Conservation (phyloP, 2,329 filamentous ascomycete species). For the Metarhizium rileyi region DNA sequence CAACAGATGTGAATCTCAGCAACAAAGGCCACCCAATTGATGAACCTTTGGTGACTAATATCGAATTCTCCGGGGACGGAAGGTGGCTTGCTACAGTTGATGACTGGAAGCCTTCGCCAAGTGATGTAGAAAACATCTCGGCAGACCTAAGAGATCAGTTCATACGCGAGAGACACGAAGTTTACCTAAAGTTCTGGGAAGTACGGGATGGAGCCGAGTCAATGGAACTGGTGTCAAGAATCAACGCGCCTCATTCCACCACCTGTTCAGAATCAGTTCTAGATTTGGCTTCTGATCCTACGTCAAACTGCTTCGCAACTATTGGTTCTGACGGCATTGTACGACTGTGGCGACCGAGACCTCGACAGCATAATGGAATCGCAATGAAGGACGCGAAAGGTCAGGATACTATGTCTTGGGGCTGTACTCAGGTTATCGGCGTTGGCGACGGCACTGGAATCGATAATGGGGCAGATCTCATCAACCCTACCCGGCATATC, state of each 20-base stretch:
- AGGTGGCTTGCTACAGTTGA: conserved; percentile 88
- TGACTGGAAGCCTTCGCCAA: conserved; percentile 69
- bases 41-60: conserved; percentile 67
- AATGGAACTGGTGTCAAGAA: conserved; percentile 71
- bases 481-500: conserved; percentile 16
- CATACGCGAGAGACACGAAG: conserved; percentile 50
- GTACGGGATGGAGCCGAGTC: conserved; percentile 44
- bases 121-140: conserved; percentile 48
- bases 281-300: conserved; percentile 62
- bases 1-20: conserved; percentile 69
- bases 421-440: conserved; percentile 50
- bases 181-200: conserved; percentile 87
- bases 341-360: conserved; percentile 71
- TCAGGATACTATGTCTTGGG: conserved; percentile 63
- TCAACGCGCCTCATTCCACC: conserved; percentile 71
- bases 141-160: conserved; percentile 32
- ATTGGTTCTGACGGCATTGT: conserved; percentile 72
- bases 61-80: conserved; percentile 71
- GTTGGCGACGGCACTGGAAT: conserved; percentile 42
- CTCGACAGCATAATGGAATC: conserved; percentile 58
- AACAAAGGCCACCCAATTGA: conserved; percentile 61
- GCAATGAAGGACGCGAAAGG: conserved; percentile 48
- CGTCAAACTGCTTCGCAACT: conserved; percentile 65
- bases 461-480: conserved; percentile 20
- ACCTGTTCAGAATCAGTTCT: conserved; percentile 51